These are phyloP conservation scores for Porcisia hertigi DNA, from an alignment of 208 protist species.

Conservation along the genomic window DNA sequence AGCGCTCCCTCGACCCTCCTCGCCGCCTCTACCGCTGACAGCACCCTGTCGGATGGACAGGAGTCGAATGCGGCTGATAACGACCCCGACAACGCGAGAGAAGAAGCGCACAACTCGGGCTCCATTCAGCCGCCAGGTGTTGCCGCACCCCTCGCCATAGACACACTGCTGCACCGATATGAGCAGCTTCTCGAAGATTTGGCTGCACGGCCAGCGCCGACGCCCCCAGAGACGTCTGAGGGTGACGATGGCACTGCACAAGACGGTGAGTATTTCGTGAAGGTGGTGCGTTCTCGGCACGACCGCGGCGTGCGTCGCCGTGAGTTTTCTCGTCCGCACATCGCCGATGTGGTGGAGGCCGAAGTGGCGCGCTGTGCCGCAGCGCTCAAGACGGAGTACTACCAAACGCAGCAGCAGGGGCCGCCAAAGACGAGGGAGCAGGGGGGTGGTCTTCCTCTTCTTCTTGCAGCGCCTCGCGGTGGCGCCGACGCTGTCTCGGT, in stretches of 20 bases:
- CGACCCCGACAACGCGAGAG: not conserved
- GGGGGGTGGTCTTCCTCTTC: not conserved
- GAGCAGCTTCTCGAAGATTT: conserved; percentile 28
- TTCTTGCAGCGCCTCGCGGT: not conserved
- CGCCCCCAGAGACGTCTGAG: not conserved
- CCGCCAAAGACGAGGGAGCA: not conserved
- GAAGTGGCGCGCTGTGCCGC: conserved; percentile 15
- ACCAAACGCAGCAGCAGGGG: conserved; percentile 8
- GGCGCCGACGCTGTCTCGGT: not conserved
- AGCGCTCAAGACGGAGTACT: conserved; percentile 33
- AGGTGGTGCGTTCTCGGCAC: not conserved
- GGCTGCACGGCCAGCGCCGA: not conserved
- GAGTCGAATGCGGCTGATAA: not conserved
- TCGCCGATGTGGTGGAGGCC: not conserved
- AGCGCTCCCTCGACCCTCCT: not conserved
- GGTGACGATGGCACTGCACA: not conserved
- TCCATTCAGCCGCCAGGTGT: not conserved
- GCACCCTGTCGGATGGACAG: not conserved
- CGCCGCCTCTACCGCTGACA: not conserved
- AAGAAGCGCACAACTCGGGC: not conserved
- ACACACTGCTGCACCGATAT: conserved; percentile 25
- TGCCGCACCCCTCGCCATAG: not conserved
- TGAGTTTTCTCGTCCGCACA: not conserved
- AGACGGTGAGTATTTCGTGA: not conserved
- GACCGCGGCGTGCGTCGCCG: not conserved